phyloP scores from a whole-genome alignment of 1,139 yeast species.

The Blastobotrys aristatus region DNA sequence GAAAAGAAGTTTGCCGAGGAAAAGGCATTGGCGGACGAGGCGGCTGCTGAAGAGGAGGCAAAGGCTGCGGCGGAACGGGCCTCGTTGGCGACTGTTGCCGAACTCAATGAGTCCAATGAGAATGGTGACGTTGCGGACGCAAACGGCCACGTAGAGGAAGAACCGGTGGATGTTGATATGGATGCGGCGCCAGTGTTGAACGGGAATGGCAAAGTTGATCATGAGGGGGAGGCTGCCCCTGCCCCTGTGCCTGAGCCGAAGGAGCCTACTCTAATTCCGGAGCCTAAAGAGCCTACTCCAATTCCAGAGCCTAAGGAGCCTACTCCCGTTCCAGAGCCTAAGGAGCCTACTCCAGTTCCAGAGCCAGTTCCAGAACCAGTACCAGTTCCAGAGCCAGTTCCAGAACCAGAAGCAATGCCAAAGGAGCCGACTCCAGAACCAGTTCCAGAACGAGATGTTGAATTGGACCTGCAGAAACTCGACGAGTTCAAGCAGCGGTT shows the following conservation, averaged over 20 bases:
- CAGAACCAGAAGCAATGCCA: background rate
- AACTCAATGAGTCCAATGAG: background rate
- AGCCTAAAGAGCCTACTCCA: slow-evolving; percentile 4
- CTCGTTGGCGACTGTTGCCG: slow-evolving; percentile 3
- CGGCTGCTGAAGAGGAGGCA: too few species aligned
- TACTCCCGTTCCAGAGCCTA: background rate
- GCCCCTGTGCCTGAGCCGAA: background rate
- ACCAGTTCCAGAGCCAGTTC: background rate
- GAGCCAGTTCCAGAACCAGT: slow-evolving; percentile 1
- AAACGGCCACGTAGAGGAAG: background rate
- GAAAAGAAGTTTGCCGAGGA: slow-evolving; percentile 34
- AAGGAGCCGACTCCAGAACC: slow-evolving; percentile 7
- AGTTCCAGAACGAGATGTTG: slow-evolving; percentile 17
- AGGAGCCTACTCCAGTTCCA: background rate
- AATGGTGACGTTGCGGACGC: slow-evolving; percentile 14
- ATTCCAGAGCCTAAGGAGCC: background rate
- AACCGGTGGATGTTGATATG: background rate
- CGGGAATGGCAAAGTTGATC: background rate
- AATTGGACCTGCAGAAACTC: slow-evolving; percentile 34
- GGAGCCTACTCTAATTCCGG: slow-evolving; percentile 1
- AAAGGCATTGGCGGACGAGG: slow-evolving; percentile 16
- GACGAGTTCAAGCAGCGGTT: slow-evolving; percentile 33
- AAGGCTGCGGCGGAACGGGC: too few species aligned
- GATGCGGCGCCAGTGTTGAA: too few species aligned
- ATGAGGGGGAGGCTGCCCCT: background rate